These are phyloP conservation scores for Populus hybrid DNA, from an alignment of 441 rosid genomes.

Conservation along the genomic window DNA sequence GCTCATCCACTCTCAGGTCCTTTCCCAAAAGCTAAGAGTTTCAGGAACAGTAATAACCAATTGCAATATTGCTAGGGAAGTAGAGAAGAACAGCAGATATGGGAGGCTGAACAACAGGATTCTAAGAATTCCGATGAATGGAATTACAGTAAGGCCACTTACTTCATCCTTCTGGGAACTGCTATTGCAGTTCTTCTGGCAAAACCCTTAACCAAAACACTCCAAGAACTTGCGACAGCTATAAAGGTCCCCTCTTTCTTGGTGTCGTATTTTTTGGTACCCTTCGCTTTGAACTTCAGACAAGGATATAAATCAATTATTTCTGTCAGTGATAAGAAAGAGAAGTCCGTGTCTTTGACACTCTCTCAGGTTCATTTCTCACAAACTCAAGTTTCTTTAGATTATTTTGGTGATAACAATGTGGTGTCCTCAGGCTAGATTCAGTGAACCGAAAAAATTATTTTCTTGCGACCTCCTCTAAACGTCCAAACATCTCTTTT, in stretches of 20 bases:
- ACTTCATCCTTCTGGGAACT: conserved; percentile 39
- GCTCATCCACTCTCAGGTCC: not conserved
- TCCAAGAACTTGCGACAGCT: conserved; percentile 34
- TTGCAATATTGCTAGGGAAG: conserved; percentile 25
- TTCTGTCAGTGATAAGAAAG: conserved; percentile 41
- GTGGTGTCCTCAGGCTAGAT: no score
- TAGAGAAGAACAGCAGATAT: conserved; percentile 29
- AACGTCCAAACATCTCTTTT: not conserved
- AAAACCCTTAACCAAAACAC: conserved; percentile 41
- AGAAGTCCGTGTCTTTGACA: conserved; percentile 36
- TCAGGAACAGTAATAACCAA: not conserved
- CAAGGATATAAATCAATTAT: conserved; percentile 22
- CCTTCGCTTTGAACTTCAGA: conserved; percentile 44
- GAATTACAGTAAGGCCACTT: conserved; percentile 37
- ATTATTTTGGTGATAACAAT: not conserved
- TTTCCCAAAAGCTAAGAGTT: not conserved
- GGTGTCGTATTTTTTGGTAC: conserved; percentile 44
- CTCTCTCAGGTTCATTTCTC: conserved; percentile 43
- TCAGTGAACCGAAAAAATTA: no score
- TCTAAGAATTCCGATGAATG: conserved; percentile 26
- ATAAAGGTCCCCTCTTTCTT: conserved; percentile 48
- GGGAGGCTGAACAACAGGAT: conserved; percentile 16
- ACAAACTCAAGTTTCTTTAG: not conserved
- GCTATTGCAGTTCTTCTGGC: conserved; percentile 35
- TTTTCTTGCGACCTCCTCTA: not conserved